Base-by-base conservation (phyloP, 768 basidiomycete species). In the Glaciozyma martinii region DNA sequence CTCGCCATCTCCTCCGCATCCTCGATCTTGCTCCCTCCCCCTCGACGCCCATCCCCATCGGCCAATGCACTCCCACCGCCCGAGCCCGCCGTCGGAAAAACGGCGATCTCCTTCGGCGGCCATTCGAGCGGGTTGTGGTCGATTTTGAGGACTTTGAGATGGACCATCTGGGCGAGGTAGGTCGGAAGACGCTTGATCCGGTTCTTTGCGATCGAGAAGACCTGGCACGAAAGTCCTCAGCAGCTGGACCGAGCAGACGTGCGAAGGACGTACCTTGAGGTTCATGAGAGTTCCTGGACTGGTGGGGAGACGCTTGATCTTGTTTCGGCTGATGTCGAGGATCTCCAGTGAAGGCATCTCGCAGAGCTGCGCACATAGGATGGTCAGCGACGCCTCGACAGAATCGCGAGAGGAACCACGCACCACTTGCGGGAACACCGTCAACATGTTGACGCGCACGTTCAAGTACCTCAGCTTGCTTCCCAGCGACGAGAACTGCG, bases 111-210 rank as follows among this genome's bases (percentile, higher is more conserved):
- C 66, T 79, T 81, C 10, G 89, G 87, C 0, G 94, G 94, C 90
- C 92, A 98, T 76, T 91, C 87, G 46, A 95, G 82, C 5, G 93
- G 93, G 74, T 99, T 98, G 67, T 86, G 84, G 68, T 94, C 92
- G 13, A 89, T 79, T 76, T 89, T 89, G 71, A 98, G 80, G 40
- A 95, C 82, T 55, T 84, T 84, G 47, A 99, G 80, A 58, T 81
- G 79, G 37, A 77, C 77, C 74, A 95, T 94, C 59, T 85, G 82
- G 5, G 82, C 76, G 56, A 99, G 75, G 76, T 93, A 98, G 12
- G 79, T 72, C 3, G 94, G 95, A 4, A 99, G 80, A 23, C 82
- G 81, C 44, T 82, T 81, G 65, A 99, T 80, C 76, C 85, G 88
- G 78, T 99, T 99, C 75, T 85, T 84, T 25, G 89, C 84, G 50